A percentile compares a stretch with the other conserved stretches of the same genome.
Conservation (phyloP, 108 stramenopile genomes). For the Cyclotella sp. region DNA sequence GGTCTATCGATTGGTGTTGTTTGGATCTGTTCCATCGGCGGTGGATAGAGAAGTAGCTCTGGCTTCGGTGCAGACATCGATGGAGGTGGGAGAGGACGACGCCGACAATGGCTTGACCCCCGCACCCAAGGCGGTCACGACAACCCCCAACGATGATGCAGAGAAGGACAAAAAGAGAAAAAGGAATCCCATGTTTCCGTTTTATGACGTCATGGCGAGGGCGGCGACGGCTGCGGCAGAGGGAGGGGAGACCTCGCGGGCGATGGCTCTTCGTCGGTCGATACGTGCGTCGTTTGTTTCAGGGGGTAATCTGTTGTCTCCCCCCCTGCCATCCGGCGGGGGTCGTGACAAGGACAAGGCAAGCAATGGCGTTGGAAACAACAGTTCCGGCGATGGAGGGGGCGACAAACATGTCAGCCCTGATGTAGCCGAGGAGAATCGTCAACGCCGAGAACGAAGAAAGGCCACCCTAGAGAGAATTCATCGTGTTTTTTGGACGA, state of each 20-base stretch:
- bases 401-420: slow-evolving; percentile 4
- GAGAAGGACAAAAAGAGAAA: slow-evolving; percentile 1
- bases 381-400: slow-evolving; percentile 10
- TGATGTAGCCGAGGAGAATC: slow-evolving; percentile 29
- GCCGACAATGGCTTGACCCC: neutral
- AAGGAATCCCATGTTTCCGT: neutral
- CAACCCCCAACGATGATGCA: neutral
- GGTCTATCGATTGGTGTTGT: slow-evolving; percentile 46
- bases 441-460: slow-evolving; percentile 30
- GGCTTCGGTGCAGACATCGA: neutral
- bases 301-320: neutral
- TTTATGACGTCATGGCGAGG: neutral
- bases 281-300: slow-evolving; percentile 30
- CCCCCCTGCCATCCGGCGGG: neutral
- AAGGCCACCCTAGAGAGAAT: slow-evolving; percentile 38
- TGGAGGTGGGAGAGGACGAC: slow-evolving; percentile 2
- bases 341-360: slow-evolving; percentile 10
- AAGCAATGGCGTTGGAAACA: neutral
- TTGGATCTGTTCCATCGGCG: slow-evolving; percentile 44
- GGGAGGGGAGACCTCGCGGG: slow-evolving; percentile 16
- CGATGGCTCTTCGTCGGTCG: slow-evolving; percentile 24
- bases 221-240: neutral
- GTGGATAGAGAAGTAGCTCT: slow-evolving; percentile 22
- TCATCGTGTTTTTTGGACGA: slow-evolving; percentile 45
- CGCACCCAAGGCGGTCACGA: neutral